Base-by-base conservation (phyloP, 2,329 filamentous ascomycete species). In the Periconia sp. region DNA sequence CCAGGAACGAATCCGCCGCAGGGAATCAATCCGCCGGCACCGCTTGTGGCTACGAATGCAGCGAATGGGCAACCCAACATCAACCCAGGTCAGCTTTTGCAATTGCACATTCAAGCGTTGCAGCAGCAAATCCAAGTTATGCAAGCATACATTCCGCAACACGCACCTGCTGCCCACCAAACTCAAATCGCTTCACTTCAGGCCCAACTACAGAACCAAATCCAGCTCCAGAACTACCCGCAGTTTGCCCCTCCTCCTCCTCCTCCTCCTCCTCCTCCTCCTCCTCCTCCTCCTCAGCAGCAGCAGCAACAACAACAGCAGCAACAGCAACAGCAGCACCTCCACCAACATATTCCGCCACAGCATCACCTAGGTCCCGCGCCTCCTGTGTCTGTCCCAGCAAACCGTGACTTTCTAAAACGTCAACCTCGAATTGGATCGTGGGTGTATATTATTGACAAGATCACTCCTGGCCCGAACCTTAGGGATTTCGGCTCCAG, bases 361-460 rank as follows among this genome's bases (percentile, higher is more conserved):
- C 11, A 37, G 13, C 33, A 26, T 25, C 13, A 19, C 16, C 5
- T 7, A 18, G 4, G 15, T 32, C 17, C 36, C 31, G 5, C 36
- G 15, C 22, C 25, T 17, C 48, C 42, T 31, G 9, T 26, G 28
- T 21, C 31, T 11, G 42, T 31, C n/a, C n/a, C n/a, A n/a, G n/a
- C n/a, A n/a, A n/a, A n/a, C n/a, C n/a, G n/a, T n/a, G n/a, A n/a
- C n/a, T n/a, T 71, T 40, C 72, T 63, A 46, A 62, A 65, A 21
- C 47, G 59, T 11, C 51, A 35, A 21, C 65, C 67, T 29, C 71
- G 78, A 25, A 50, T 56, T 31, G 75, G 75, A 8, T 79, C 76
- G 12, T 83, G 80, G 80, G 61, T 74, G 15, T 57, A 72, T 6
- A 53, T 79, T 17, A 72, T 83, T 39, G 72, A 82, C 50, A 59